A percentile compares a stretch with the other conserved stretches of the same genome.
Evolutionary conservation across 805 yeast species (phyloP).

Genomic region (Komagataella pseudopastoris): DNA sequence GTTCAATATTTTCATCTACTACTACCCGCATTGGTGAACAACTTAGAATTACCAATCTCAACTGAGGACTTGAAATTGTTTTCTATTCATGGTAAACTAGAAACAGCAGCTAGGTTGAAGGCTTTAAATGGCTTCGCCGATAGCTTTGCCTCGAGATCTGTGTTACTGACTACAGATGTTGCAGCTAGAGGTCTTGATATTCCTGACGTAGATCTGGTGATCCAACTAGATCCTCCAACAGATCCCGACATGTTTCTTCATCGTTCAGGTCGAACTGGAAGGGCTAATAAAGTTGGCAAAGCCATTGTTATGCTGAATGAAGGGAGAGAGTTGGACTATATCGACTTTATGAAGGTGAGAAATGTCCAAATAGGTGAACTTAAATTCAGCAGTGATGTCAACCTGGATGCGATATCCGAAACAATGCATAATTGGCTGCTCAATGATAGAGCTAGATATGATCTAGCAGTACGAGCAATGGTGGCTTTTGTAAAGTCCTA

Average conservation of each 20-base stretch:
- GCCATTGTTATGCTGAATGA: constrained; percentile 63
- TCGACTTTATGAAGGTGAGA: constrained; percentile 69
- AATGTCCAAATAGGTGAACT: constrained; percentile 37
- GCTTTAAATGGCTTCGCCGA: constrained; percentile 52
- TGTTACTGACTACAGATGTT: constrained; percentile 90
- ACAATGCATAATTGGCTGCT: constrained; percentile 41
- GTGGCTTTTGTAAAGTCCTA: constrained; percentile 78
- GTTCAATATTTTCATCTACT: constrained; percentile 67
- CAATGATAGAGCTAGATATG: constrained; percentile 71
- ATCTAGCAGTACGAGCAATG: constrained; percentile 63
- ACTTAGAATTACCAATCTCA: constrained; percentile 7
- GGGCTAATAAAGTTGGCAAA: constrained; percentile 76
- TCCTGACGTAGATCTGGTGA: constrained; percentile 79
- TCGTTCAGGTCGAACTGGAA: constrained; percentile 89
- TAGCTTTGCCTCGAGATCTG: constrained; percentile 31
- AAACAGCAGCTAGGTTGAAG: constrained; percentile 65
- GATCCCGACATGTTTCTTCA: constrained; percentile 88
- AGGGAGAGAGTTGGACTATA: constrained; percentile 71
- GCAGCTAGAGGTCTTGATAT: constrained; percentile 96
- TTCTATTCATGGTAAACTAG: constrained; percentile 85
- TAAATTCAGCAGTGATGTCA: constrained; percentile 9
- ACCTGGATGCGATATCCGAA: constrained; percentile 5
- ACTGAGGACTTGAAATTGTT: constrained; percentile 24
- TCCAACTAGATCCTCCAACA: constrained; percentile 92
- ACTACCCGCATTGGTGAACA: constrained; percentile 25